Evolutionary conservation across 208 protist species (phyloP).

Genomic region (Wallacemonas rigidus): DNA sequence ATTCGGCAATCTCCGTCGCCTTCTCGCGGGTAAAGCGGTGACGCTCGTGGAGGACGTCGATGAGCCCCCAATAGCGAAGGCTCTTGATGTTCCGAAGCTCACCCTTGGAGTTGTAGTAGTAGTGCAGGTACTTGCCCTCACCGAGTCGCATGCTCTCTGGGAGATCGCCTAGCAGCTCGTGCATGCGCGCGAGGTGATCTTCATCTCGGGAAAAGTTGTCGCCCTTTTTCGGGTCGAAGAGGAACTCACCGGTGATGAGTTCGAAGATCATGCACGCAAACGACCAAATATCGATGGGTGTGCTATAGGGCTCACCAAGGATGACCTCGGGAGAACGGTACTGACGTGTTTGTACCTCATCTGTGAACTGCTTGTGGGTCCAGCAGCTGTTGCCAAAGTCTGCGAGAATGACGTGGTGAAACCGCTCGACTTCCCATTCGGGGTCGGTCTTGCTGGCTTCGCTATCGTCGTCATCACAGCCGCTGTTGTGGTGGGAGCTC

Average conservation of each 20-base stretch:
- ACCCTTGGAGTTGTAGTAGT: conserved; percentile 90
- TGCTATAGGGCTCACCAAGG: conserved; percentile 82
- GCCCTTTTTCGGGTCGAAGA: conserved; percentile 94
- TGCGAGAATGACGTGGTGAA: conserved; percentile 94
- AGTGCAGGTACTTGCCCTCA: conserved; percentile 61
- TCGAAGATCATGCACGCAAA: conserved; percentile 94
- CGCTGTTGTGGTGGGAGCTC: conserved; percentile 10
- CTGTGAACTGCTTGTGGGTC: conserved; percentile 96
- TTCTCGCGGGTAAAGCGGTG: conserved; percentile 92
- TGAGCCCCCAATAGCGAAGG: conserved; percentile 74
- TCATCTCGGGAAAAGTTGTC: conserved; percentile 90
- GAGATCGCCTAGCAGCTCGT: conserved; percentile 92
- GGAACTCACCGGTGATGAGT: conserved; percentile 93
- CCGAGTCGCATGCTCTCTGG: conserved; percentile 87
- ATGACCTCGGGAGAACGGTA: conserved; percentile 95
- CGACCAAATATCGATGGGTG: conserved; percentile 93
- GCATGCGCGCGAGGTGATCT: conserved; percentile 95
- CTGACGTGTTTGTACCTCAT: conserved; percentile 93
- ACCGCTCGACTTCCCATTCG: conserved; percentile 83
- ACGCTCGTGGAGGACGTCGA: conserved; percentile 92
- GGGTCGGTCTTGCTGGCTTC: conserved; percentile 78
- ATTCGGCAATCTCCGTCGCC: conserved; percentile 90
- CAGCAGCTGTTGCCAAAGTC: conserved; percentile 99
- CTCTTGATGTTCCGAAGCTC: conserved; percentile 82
- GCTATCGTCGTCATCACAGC: conserved; percentile 24